A percentile compares a stretch with the other conserved stretches of the same genome.
These are phyloP conservation scores for Fusarium sp. DNA, from an alignment of 2,329 filamentous ascomycete genomes.

Conservation along the genomic window DNA sequence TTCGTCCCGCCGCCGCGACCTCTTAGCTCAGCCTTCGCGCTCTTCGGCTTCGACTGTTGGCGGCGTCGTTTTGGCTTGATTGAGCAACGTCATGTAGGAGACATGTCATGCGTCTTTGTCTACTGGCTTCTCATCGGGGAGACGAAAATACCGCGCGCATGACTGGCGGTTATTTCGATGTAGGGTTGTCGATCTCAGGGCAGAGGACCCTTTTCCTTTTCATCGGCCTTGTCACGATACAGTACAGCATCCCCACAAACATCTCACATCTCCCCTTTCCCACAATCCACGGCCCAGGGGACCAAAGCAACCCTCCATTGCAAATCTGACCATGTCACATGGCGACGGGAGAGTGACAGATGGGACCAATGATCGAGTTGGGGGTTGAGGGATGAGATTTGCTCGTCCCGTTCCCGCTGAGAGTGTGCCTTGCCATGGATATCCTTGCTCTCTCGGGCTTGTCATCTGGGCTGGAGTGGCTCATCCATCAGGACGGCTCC, in stretches of 20 bases:
- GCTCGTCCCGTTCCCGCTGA: not conserved
- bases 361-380: not conserved
- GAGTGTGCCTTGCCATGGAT: not conserved
- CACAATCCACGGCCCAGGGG: not conserved
- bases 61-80: not conserved
- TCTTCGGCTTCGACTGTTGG: not conserved
- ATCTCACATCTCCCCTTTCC: constrained; percentile 3
- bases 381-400: not conserved
- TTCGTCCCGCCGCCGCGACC: not conserved
- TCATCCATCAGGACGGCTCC: not conserved
- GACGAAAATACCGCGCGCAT: not conserved
- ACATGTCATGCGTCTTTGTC: constrained; percentile 1
- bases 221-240: not conserved
- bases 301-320: constrained; percentile 2
- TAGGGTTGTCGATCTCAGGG: not conserved
- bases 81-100: not conserved
- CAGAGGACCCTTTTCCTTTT: not conserved
- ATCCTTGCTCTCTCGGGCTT: not conserved
- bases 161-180: not conserved
- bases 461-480: not conserved
- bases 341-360: not conserved
- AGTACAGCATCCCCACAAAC: not conserved
- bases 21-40: not conserved
- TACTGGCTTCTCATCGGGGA: not conserved
- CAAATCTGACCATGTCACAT: not conserved